These are phyloP conservation scores for Lotmaria passim DNA, from an alignment of 208 protist genomes.

Conservation along the genomic window DNA sequence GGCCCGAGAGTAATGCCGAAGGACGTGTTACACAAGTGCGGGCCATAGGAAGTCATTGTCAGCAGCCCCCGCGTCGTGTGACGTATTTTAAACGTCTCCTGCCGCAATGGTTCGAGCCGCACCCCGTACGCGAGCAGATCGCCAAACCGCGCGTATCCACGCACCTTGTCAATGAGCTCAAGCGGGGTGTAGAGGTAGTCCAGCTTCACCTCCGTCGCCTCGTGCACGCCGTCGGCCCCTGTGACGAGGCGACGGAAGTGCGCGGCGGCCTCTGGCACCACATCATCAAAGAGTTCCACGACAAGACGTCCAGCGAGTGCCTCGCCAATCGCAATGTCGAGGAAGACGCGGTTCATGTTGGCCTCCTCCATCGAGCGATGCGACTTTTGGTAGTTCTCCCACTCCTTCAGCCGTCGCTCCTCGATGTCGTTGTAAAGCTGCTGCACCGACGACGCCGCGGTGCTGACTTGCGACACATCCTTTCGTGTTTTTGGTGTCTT, in stretches of 20 bases:
- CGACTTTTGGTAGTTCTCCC: conserved; percentile 87
- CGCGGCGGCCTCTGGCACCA: conserved; percentile 84
- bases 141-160: conserved; percentile 34
- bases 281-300: conserved; percentile 88
- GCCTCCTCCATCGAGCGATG: conserved; percentile 81
- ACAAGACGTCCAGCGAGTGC: conserved; percentile 78
- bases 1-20: conserved; percentile 82
- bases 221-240: conserved; percentile 67
- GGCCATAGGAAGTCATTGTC: conserved; percentile 86
- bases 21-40: conserved; percentile 67
- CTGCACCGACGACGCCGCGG: conserved; percentile 25
- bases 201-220: conserved; percentile 53
- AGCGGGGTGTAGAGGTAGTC: conserved; percentile 82
- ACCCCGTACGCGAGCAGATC: conserved; percentile 67
- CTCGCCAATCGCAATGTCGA: conserved; percentile 86
- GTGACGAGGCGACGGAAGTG: conserved; percentile 92
- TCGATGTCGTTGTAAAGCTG: conserved; percentile 72
- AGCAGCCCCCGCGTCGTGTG: conserved; percentile 87
- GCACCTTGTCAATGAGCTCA: conserved; percentile 58
- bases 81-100: conserved; percentile 92
- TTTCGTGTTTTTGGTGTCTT: conserved; percentile 23
- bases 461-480: conserved; percentile 9
- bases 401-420: conserved; percentile 86
- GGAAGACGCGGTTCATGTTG: conserved; percentile 67
- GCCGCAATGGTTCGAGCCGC: conserved; percentile 37